phyloP scores from a whole-genome alignment of 2,329 filamentous ascomycete species.

The Eurotiales sp. region DNA sequence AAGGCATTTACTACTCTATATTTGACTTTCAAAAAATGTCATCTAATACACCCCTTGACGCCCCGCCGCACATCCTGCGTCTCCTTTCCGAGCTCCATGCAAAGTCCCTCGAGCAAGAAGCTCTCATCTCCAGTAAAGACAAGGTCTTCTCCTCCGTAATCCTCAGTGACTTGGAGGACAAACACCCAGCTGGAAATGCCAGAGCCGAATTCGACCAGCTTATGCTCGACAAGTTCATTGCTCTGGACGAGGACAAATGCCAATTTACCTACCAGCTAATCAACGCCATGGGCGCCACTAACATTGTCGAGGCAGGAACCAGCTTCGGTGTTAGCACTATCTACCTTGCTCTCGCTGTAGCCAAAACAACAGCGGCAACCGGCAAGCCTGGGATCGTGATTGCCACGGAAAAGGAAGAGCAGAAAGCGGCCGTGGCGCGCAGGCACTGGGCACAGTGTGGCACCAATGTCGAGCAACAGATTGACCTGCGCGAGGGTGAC shows the following conservation, averaged over 20 bases:
- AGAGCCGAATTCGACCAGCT: slow-evolving; percentile 20
- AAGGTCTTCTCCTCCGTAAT: slow-evolving; percentile 22
- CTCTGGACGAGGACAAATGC: slow-evolving; percentile 39
- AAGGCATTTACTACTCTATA: too few relatives aligned
- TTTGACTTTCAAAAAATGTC: too few relatives aligned
- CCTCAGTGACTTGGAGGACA: slow-evolving; percentile 17
- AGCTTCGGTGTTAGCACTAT: slow-evolving; percentile 43
- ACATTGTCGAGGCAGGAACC: slow-evolving; percentile 38
- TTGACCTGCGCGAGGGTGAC: slow-evolving; percentile 41
- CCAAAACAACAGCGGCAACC: slow-evolving; percentile 20
- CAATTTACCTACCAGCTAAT: slow-evolving; percentile 34
- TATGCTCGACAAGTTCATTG: slow-evolving; percentile 41
- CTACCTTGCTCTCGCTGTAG: slow-evolving; percentile 39
- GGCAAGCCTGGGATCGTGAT: slow-evolving; percentile 32
- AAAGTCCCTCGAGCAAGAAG: slow-evolving; percentile 22
- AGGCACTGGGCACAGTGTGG: slow-evolving; percentile 36
- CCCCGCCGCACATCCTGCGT: slow-evolving; percentile 20
- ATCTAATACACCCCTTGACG: slow-evolving; percentile 12
- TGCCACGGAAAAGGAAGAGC: slow-evolving; percentile 36
- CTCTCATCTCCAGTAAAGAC: slow-evolving; percentile 16
- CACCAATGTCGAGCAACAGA: slow-evolving; percentile 25
- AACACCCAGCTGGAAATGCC: not conserved
- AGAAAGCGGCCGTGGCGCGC: slow-evolving; percentile 30
- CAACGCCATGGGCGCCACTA: slow-evolving; percentile 20
- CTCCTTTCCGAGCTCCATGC: slow-evolving; percentile 22